Evolutionary conservation across 1,139 yeast genomes (phyloP).

Genomic region (Groenewaldozyma auringiensis): DNA sequence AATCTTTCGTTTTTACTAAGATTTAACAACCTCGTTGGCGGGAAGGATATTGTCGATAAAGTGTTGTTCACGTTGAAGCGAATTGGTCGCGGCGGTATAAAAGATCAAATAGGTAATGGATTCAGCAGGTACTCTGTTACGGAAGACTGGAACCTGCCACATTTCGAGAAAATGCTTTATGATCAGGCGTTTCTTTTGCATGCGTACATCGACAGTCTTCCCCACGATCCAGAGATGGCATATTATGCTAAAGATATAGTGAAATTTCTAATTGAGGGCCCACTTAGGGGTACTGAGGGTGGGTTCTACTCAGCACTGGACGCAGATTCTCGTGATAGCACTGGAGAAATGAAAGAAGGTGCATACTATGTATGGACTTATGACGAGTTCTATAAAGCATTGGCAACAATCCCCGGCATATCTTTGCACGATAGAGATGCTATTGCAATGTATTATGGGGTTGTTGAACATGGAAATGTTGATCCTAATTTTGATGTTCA

Average conservation of each 20-base stretch:
- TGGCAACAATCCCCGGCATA: constrained; percentile 15
- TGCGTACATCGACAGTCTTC: constrained; percentile 29
- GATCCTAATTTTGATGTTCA: constrained; percentile 30
- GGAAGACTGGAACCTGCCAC: constrained; percentile 36
- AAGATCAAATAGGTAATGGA: constrained; percentile 35
- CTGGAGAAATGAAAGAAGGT: constrained; percentile 28
- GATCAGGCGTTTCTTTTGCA: constrained; percentile 33
- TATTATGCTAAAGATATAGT: constrained; percentile 24
- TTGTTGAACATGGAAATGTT: constrained; percentile 33
- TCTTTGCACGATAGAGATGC: constrained; percentile 29
- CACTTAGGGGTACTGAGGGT: constrained; percentile 14
- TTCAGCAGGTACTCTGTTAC: constrained; percentile 35
- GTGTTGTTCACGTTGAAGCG: constrained; percentile 23
- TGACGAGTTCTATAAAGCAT: constrained; percentile 29
- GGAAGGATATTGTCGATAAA: constrained; percentile 8
- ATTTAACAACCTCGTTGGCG: constrained; percentile 12
- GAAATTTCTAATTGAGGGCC: constrained; percentile 24
- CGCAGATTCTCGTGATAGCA: constrained; percentile 28
- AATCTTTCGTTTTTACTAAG: constrained; percentile 28
- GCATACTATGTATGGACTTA: constrained; percentile 34
- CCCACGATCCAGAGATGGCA: background rate
- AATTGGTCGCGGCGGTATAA: constrained; percentile 33
- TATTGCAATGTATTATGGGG: constrained; percentile 32
- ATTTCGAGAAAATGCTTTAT: constrained; percentile 35
- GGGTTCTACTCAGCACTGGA: constrained; percentile 32